Base-by-base conservation (phyloP, 129 eudicot species). In the Smallanthus sonchifolius region DNA sequence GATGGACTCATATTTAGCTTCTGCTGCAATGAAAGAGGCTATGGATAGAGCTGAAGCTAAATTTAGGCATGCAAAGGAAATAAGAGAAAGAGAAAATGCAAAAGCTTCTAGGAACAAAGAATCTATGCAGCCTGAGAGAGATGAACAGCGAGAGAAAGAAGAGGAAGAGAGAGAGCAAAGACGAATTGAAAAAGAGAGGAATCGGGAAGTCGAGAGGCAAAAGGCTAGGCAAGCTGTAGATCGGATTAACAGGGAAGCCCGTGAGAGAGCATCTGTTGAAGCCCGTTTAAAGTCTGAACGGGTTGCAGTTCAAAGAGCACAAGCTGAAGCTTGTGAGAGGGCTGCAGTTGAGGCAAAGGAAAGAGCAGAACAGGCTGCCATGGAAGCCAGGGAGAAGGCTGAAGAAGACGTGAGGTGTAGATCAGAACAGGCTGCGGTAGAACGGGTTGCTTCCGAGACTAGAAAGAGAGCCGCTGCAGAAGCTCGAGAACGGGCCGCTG, bases 1-100 rank as follows among this genome's bases (percentile, higher is more conserved):
- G 54, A 16, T 78, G 43, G 83, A 86, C 71, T 75, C 89, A 63
- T 84, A 85, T 83, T 89, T 91, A 49, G 88, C 83, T 55, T 91
- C 96, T 67, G 97, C 90, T 75, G 97, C 97, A 28, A 94, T 94
- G 97, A 94, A 94, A 75, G 99, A 91, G 38, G 99, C 97, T 67
- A 87, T 94, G 99, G 99, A 88, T 54, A 81, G 87, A 71, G 99
- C 97, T 32, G 97, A 94, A 81, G 99, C 99, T 55, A 91, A 85
- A 77, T 94, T 94, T 63, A 91, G 83, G 79, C 96, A 94, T 79
- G 99, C 97, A 19, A 91, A 85, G 77, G 97, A 89, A 75, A 86
- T 84, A 61, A 88, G 99, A 30, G 99, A 94, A 74, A 86, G 96
- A 72, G 97, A 91, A 55, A 37, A 86, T 42, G 91, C 91, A 52